Evolutionary conservation across 345 rosid genomes (phyloP).

Genomic region (Lumnitzera littorea): DNA sequence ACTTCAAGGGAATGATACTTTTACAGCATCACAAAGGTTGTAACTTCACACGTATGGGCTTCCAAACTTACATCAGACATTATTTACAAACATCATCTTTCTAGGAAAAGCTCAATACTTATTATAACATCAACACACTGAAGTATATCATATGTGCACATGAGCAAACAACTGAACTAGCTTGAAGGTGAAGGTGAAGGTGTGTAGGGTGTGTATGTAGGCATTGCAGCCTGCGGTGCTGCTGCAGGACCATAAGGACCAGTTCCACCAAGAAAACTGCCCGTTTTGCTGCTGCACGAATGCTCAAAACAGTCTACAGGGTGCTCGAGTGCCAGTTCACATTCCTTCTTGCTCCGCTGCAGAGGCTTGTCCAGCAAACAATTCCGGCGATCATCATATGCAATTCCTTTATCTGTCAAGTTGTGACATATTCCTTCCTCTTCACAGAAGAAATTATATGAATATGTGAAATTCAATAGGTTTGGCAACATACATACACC

Average conservation of each 20-base stretch:
- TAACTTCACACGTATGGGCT: too few species aligned
- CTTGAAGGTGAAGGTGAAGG: conserved; percentile 33
- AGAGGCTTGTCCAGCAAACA: conserved; percentile 65
- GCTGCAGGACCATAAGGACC: conserved; percentile 14
- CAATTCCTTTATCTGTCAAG: conserved; percentile 44
- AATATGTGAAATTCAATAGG: conserved; percentile 53
- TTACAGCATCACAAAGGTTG: too few species aligned
- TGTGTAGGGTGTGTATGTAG: conserved; percentile 1
- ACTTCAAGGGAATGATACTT: too few species aligned
- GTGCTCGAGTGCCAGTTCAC: conserved; percentile 49
- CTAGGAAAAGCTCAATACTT: too few species aligned
- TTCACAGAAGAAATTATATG: conserved; percentile 74
- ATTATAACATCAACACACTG: too few species aligned
- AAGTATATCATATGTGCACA: neutral
- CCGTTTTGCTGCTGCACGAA: conserved; percentile 14
- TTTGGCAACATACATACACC: conserved; percentile 71
- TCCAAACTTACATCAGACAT: too few species aligned
- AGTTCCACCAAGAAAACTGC: conserved; percentile 7
- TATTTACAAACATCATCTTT: too few species aligned
- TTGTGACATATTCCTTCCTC: conserved; percentile 73
- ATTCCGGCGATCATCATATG: conserved; percentile 59
- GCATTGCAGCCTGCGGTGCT: conserved; percentile 26
- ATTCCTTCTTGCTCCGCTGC: conserved; percentile 64
- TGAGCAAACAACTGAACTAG: conserved; percentile 20
- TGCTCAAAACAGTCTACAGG: conserved; percentile 64